A percentile compares a stretch with the other conserved stretches of the same genome.
Evolutionary conservation across 805 yeast genomes (phyloP).

Genomic region (Starmerella vitae): DNA sequence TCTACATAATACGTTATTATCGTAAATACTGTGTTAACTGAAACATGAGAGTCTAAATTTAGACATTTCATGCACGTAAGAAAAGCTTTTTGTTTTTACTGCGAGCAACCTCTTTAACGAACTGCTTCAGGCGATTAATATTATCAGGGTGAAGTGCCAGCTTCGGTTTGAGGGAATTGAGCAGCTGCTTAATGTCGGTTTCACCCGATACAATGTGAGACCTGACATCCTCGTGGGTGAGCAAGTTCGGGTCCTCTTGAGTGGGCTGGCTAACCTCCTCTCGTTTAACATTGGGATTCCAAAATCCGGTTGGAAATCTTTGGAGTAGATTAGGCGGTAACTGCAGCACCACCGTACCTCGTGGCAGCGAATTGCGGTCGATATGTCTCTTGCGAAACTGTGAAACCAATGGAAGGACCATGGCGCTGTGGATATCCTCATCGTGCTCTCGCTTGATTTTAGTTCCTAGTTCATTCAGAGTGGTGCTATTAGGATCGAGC

Average conservation of each 20-base stretch:
- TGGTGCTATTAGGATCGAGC: not conserved
- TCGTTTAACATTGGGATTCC: conserved; percentile 53
- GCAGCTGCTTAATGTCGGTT: conserved; percentile 47
- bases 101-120: conserved; percentile 45
- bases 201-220: conserved; percentile 37
- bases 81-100: conserved; percentile 35
- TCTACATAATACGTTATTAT: not conserved
- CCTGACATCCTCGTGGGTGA: conserved; percentile 62
- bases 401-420: conserved; percentile 23
- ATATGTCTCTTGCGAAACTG: conserved; percentile 28
- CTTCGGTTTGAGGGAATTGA: conserved; percentile 46
- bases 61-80: conserved; percentile 3
- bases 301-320: conserved; percentile 65
- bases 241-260: conserved; percentile 30
- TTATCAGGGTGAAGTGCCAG: conserved; percentile 52
- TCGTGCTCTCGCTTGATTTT: conserved; percentile 9
- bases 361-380: conserved; percentile 30
- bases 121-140: conserved; percentile 42
- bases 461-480: not conserved
- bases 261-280: conserved; percentile 3
- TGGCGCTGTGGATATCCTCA: conserved; percentile 1
- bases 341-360: conserved; percentile 47
- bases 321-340: conserved; percentile 48
- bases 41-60: no score
- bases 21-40: no score